A percentile compares a stretch with the other conserved stretches of the same genome.
phyloP scores from a whole-genome alignment of 495 filamentous ascomycete species.

The Xylaria intraflava region DNA sequence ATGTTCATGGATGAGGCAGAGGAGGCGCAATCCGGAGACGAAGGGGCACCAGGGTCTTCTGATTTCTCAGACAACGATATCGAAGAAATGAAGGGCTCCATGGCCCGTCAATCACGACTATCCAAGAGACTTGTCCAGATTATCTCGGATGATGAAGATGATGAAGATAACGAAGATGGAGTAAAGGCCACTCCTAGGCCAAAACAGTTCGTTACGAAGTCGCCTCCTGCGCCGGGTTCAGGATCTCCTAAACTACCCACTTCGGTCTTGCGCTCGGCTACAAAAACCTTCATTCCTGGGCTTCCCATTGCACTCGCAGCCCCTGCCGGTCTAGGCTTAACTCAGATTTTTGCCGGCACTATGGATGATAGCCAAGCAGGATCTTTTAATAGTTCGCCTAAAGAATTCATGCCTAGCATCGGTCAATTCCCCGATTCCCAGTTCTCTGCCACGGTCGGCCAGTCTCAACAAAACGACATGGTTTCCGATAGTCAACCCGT shows the following conservation, averaged over 20 bases:
- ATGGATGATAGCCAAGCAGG: slow-evolving; percentile 59
- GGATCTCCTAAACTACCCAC: slow-evolving; percentile 42
- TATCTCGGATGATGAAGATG: slow-evolving; percentile 59
- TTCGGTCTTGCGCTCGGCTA: slow-evolving; percentile 51
- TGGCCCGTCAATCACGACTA: slow-evolving; percentile 29
- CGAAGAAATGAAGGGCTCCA: slow-evolving; percentile 31
- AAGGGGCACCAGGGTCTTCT: slow-evolving; percentile 29
- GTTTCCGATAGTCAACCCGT: slow-evolving; percentile 59
- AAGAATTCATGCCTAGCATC: slow-evolving; percentile 35
- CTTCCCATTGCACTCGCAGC: slow-evolving; percentile 45
- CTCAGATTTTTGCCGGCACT: slow-evolving; percentile 89
- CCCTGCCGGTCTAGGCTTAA: slow-evolving; percentile 64
- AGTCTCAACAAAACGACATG: slow-evolving; percentile 45
- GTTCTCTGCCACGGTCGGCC: slow-evolving; percentile 43
- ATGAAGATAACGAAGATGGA: slow-evolving; percentile 52
- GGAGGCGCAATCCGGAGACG: slow-evolving; percentile 47
- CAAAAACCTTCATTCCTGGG: slow-evolving; percentile 54
- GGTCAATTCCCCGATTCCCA: slow-evolving; percentile 41
- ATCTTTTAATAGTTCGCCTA: slow-evolving; percentile 24
- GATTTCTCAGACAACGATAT: slow-evolving; percentile 34
- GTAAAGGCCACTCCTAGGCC: slow-evolving; percentile 39
- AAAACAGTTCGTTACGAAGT: slow-evolving; percentile 28
- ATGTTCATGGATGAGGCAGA: slow-evolving; percentile 43
- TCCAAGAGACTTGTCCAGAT: slow-evolving; percentile 40
- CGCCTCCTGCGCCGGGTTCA: slow-evolving; percentile 29